Evolutionary conservation across 163 green algal genomes (phyloP).

Genomic region (Chlorella variabilis): DNA sequence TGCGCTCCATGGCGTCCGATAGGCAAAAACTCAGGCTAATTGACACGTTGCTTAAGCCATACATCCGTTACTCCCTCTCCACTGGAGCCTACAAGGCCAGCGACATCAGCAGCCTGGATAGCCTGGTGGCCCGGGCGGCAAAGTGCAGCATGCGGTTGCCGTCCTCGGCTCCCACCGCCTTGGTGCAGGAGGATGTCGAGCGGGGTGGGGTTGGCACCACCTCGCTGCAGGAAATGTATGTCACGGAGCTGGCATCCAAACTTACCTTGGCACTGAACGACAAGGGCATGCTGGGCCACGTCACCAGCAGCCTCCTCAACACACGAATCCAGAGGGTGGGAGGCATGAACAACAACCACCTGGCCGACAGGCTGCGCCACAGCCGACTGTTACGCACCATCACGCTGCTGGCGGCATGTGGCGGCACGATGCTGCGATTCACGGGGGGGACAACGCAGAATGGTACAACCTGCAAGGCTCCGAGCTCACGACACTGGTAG

Average conservation of each 20-base stretch:
- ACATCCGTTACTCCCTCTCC: slow-evolving; percentile 23
- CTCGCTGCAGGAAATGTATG: slow-evolving; percentile 13
- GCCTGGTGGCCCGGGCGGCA: not conserved
- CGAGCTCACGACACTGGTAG: not conserved
- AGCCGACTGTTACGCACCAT: not conserved
- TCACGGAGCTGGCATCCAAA: not conserved
- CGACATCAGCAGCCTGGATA: slow-evolving; percentile 39
- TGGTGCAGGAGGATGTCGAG: slow-evolving; percentile 4
- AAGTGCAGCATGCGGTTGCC: not conserved
- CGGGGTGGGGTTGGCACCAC: not conserved
- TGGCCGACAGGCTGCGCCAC: not conserved
- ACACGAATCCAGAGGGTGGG: not conserved
- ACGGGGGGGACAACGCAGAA: not conserved
- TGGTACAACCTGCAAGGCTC: not conserved
- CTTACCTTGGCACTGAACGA: slow-evolving; percentile 28
- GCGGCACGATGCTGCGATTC: not conserved
- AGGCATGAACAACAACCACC: not conserved
- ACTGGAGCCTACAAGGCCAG: slow-evolving; percentile 13
- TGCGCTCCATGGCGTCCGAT: slow-evolving; percentile 1
- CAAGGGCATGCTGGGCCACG: not conserved
- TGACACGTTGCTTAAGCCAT: slow-evolving; percentile 12
- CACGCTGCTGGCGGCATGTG: not conserved
- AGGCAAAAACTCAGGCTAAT: slow-evolving; percentile 29
- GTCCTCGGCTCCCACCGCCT: slow-evolving; percentile 4
- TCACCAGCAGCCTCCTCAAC: not conserved